A percentile compares a stretch with the other conserved stretches of the same genome.
phyloP scores from a whole-genome alignment of 1,139 yeast genomes.

The Debaryomyces subglobosus region DNA sequence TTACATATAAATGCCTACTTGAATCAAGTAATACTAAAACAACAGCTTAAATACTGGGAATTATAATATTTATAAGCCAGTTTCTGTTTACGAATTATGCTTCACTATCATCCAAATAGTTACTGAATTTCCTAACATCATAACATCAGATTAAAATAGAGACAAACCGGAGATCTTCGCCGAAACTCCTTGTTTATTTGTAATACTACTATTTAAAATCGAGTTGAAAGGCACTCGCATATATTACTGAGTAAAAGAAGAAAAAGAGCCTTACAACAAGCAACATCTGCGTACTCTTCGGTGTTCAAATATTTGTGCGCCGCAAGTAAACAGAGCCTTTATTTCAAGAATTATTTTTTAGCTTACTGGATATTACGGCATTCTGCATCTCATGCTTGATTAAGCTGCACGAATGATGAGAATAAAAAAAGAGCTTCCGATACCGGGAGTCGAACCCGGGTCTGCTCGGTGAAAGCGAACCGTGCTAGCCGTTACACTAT shows the following conservation, averaged over 20 bases:
- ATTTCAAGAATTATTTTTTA: not conserved
- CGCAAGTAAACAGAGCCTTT: not conserved
- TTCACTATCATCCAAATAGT: not conserved
- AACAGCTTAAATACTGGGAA: too few relatives aligned
- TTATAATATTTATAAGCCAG: not conserved
- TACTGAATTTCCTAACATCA: not conserved
- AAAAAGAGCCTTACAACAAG: not conserved
- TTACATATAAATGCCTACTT: not conserved
- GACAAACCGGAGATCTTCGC: not conserved
- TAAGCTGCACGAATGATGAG: not conserved
- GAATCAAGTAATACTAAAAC: too few relatives aligned
- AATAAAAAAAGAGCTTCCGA: conserved; percentile 58
- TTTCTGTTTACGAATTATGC: not conserved
- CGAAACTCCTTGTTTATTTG: not conserved
- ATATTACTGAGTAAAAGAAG: not conserved
- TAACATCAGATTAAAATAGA: not conserved
- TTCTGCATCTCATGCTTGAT: not conserved
- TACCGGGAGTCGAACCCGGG: conserved; percentile 86
- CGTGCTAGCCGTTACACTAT: conserved; percentile 84
- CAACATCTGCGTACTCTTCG: not conserved
- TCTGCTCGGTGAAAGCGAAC: conserved; percentile 82
- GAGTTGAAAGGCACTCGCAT: not conserved
- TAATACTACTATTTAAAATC: not conserved
- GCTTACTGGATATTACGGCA: not conserved
- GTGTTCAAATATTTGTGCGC: not conserved